These are phyloP conservation scores for Fusarium dimerum DNA, from an alignment of 2,329 filamentous ascomycete genomes.

Conservation along the genomic window DNA sequence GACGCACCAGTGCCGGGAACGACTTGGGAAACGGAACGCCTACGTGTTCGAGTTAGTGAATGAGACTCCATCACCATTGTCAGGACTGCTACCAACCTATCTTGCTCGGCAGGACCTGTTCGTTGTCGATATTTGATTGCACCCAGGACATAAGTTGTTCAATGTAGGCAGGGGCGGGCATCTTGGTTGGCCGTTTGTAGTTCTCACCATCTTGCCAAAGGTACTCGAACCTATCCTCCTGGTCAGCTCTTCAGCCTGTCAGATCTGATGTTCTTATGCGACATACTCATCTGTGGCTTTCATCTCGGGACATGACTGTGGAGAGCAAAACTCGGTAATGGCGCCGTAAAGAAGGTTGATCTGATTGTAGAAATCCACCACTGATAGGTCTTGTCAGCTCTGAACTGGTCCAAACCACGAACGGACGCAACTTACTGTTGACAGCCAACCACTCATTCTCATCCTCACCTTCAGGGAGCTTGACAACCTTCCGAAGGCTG, in stretches of 20 bases:
- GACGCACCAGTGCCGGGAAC: constrained; percentile 83
- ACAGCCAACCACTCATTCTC: constrained; percentile 98
- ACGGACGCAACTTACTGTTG: constrained; percentile 66
- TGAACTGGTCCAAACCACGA: neutral
- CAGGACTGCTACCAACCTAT: constrained; percentile 59
- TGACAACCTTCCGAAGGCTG: constrained; percentile 93
- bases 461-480: constrained; percentile 95
- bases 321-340: constrained; percentile 98
- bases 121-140: constrained; percentile 92
- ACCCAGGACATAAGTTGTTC: constrained; percentile 98
- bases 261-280: neutral
- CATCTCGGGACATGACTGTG: constrained; percentile 97
- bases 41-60: constrained; percentile 30
- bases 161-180: constrained; percentile 95
- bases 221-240: constrained; percentile 79
- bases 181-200: constrained; percentile 95
- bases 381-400: constrained; percentile 46
- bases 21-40: constrained; percentile 94
- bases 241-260: neutral
- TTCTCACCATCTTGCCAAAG: constrained; percentile 96
- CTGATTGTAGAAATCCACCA: constrained; percentile 99
- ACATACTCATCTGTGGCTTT: constrained; percentile 97
- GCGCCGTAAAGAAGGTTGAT: constrained; percentile 98
- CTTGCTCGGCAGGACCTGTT: constrained; percentile 89
- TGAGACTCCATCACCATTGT: neutral